Base-by-base conservation (phyloP, 108 stramenopile species). In the Conticribra guillardii region DNA sequence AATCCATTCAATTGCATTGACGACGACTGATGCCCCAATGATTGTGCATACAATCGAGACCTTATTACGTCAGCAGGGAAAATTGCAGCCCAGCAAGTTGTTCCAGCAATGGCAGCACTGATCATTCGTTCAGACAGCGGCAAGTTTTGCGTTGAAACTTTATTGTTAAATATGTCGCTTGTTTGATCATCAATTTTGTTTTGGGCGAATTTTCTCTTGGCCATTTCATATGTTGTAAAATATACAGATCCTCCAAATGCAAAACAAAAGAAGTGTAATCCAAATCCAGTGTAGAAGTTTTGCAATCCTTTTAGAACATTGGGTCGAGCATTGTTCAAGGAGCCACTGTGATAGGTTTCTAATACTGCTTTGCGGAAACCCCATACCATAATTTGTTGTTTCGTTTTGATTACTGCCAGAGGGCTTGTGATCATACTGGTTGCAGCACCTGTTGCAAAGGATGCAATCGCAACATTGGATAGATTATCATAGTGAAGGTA, bases 31-130 rank as follows among this genome's bases (percentile, higher is more conserved):
- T 53, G 63, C 4, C 30, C 23, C 32, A 82, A 45, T 29, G 80
- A 34, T 44, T 79, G 70, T 21, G 65, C 46, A 57, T 92, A 89
- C 34, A 88, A 37, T 45, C 84, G 83, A 32, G 73, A 86, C 8
- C 87, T 74, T 9, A 90, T 48, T 23, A 80, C 73, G 70, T 90
- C 89, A 41, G 76, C 45, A 22, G 92, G 92, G 63, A 83, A 93
- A 32, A 93, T 89, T 44, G 81, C 53, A 9, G 85, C 46, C 92
- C 92, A 93, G 54, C 89, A 89, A 5, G 45, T 32, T 54, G 87
- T 83, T 15, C 92, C 92, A 21, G 89, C 69, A 17, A 56, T 56
- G 9, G 84, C 89, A 3, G 92, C 92, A 47, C 85, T 73, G 1
- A 66, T 44, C 88, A 90, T 90, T 56, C 92, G 84, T 61, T 85